Evolutionary conservation across 148 eudicot genomes (phyloP), one percentile per base, ranked within the genome.

Genomic region (Nyssa sinensis): DNA sequence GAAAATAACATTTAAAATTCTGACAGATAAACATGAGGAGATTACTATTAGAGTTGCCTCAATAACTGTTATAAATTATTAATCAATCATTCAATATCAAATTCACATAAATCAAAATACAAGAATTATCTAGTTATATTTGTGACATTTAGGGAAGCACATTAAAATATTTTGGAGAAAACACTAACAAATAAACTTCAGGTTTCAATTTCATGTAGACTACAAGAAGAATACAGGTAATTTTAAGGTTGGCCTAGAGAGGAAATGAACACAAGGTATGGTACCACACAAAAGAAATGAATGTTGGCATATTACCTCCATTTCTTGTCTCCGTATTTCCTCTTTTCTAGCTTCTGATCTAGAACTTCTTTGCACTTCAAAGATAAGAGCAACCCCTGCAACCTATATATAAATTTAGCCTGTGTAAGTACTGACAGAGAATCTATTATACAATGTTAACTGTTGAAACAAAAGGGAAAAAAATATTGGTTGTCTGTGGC

Each of bases 281-380:
- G 67, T 7, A 44, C 5, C 11, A 14, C 12, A 30, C 12, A 16
- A 67, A 51, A 60, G 17, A 39, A 17, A 19, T 32, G 77, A 28
- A 68, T 62, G 31, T 28, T 44, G 49, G 59, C 17, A 74, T 34
- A 62, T 74, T 85, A 95, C 97, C 96, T 95, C 94, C 73, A 92
- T 11, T 76, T 90, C 96, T 86, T 86, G 84, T 76, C 71, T 90
- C 25, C 89, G 85, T 58, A 74, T 17, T 79, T 90, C 98, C 81
- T 94, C 98, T 77, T 90, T 94, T 80, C 77, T 92, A 60, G 97
- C 98, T 75, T 93, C 96, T 74, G 94, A 86, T 67, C 90, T 84
- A 41, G 94, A 55, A 84, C 81, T 94, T 81, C 98, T 92, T 72
- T 94, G 96, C 77, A 89, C 94, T 82, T 94, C 98, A 64, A 90